Evolutionary conservation across 352 stramenopile species (phyloP).

Genomic region (Saprolegnia parasitica): DNA sequence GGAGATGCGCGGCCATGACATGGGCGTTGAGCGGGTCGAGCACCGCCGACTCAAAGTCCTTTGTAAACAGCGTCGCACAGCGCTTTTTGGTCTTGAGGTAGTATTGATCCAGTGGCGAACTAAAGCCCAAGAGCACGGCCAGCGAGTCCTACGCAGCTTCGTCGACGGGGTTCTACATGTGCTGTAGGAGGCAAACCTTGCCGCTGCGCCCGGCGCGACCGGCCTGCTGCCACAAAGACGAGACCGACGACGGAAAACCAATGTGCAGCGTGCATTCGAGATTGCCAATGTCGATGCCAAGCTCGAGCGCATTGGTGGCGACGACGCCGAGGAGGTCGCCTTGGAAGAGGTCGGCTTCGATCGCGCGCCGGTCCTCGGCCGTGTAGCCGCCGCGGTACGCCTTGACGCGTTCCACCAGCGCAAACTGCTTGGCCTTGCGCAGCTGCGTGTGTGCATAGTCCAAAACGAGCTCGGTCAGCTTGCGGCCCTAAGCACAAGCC

Average conservation of each 20-base stretch:
- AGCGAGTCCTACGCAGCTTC: slow-evolving; percentile 55
- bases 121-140: slow-evolving; percentile 93
- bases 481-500: slow-evolving; percentile 48
- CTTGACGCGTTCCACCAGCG: slow-evolving; percentile 72
- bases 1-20: slow-evolving; percentile 88
- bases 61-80: slow-evolving; percentile 57
- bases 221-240: slow-evolving; percentile 95
- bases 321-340: slow-evolving; percentile 94
- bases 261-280: slow-evolving; percentile 96
- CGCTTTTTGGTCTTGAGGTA: slow-evolving; percentile 61
- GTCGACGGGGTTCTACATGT: background rate
- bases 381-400: slow-evolving; percentile 97
- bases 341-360: slow-evolving; percentile 94
- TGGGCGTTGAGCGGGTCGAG: slow-evolving; percentile 84
- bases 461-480: slow-evolving; percentile 90
- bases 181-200: background rate
- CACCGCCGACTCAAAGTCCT: slow-evolving; percentile 66
- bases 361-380: slow-evolving; percentile 81
- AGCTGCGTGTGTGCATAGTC: slow-evolving; percentile 78
- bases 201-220: slow-evolving; percentile 89
- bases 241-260: slow-evolving; percentile 89
- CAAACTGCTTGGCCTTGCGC: slow-evolving; percentile 38
- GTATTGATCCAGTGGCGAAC: slow-evolving; percentile 92
- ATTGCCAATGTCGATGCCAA: slow-evolving; percentile 94
- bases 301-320: slow-evolving; percentile 94